phyloP scores from a whole-genome alignment of 2,329 filamentous ascomycete species.

The Pyrenophora teres region DNA sequence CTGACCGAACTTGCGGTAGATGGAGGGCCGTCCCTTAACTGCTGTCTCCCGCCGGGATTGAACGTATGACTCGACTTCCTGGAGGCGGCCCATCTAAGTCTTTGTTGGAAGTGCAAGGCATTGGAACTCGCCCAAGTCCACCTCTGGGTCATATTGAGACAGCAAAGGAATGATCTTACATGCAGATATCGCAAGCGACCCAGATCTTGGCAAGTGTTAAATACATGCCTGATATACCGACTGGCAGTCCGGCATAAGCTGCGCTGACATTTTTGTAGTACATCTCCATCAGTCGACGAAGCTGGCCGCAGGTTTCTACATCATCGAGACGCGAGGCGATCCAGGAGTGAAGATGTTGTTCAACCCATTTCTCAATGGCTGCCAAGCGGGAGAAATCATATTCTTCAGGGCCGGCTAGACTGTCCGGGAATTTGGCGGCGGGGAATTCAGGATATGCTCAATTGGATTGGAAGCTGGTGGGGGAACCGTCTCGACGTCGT shows the following conservation, averaged over 20 bases:
- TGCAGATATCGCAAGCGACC: constrained; percentile 60
- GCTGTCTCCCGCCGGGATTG: constrained; percentile 30
- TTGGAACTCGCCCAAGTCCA: constrained; percentile 50
- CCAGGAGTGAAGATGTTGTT: constrained; percentile 48
- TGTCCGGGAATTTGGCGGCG: no score
- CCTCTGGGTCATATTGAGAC: constrained; percentile 52
- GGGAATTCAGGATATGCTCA: no score
- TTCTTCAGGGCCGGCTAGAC: constrained; percentile 19
- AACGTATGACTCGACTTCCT: constrained; percentile 55
- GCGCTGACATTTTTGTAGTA: constrained; percentile 14
- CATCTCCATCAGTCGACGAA: constrained; percentile 13
- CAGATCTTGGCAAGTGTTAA: constrained; percentile 63
- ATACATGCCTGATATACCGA: constrained; percentile 58
- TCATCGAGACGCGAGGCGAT: constrained; percentile 28
- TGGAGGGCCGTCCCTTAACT: constrained; percentile 21
- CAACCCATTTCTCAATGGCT: constrained; percentile 58
- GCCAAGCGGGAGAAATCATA: constrained; percentile 55
- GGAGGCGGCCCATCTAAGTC: constrained; percentile 54
- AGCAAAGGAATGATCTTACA: constrained; percentile 49
- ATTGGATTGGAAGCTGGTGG: no score
- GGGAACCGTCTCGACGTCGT: no score
- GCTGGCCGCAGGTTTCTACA: constrained; percentile 26
- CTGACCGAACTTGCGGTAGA: constrained; percentile 48
- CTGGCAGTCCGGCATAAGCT: constrained; percentile 51
- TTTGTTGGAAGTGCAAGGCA: constrained; percentile 53